phyloP scores from a whole-genome alignment of 2,329 filamentous ascomycete genomes.

The Pseudocercospora musae region DNA sequence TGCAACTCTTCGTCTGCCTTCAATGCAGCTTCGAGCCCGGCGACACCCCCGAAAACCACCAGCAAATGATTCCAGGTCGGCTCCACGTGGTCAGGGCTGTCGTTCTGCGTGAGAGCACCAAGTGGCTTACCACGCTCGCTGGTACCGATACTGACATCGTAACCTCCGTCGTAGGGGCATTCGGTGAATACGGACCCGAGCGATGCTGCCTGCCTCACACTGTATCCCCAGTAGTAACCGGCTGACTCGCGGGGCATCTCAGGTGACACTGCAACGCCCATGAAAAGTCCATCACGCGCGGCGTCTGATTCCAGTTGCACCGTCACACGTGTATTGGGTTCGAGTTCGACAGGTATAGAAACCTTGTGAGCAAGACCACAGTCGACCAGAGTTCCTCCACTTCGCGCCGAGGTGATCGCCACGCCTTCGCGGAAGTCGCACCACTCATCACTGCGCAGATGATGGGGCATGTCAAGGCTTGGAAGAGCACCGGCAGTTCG shows the following conservation, averaged over 20 bases:
- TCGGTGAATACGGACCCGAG: conserved; percentile 76
- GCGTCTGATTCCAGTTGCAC: conserved; percentile 57
- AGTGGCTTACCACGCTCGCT: conserved; percentile 65
- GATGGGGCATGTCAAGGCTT: conserved; percentile 80
- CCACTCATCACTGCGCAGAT: conserved; percentile 73
- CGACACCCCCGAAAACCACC: conserved; percentile 76
- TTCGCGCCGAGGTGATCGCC: conserved; percentile 47
- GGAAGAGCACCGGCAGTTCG: conserved; percentile 69
- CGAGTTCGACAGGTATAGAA: conserved; percentile 59
- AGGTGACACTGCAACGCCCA: conserved; percentile 54
- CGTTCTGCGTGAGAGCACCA: conserved; percentile 34
- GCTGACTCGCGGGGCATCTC: conserved; percentile 66
- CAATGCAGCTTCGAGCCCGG: conserved; percentile 73
- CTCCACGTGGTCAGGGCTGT: conserved; percentile 45
- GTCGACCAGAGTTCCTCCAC: conserved; percentile 43
- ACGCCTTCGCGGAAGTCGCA: conserved; percentile 77
- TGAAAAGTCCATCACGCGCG: conserved; percentile 15
- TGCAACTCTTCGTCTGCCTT: conserved; percentile 58
- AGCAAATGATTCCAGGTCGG: conserved; percentile 61
- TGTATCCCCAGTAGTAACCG: conserved; percentile 86
- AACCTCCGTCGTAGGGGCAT: conserved; percentile 69
- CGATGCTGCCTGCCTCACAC: conserved; percentile 61
- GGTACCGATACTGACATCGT: conserved; percentile 79
- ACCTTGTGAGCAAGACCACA: conserved; percentile 49
- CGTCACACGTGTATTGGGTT: conserved; percentile 70